Evolutionary conservation across 2,329 filamentous ascomycete genomes (phyloP).

Genomic region (Immersiporthe knoxdaviesiana): DNA sequence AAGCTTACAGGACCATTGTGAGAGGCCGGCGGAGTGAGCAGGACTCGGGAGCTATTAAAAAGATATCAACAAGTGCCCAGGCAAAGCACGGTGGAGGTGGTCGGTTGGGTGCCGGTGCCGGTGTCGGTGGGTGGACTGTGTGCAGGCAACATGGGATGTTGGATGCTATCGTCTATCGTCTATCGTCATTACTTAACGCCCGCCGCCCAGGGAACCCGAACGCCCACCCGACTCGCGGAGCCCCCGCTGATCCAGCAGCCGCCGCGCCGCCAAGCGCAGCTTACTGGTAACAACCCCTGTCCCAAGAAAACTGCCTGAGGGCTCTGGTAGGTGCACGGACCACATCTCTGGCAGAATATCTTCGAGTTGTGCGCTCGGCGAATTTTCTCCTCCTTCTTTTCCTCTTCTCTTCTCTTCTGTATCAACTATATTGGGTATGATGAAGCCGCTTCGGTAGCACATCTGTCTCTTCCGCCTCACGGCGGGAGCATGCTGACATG

Average conservation of each 20-base stretch:
- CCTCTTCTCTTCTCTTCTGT: slow-evolving; percentile 50
- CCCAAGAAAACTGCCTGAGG: background rate
- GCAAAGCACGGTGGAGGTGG: slow-evolving; percentile 12
- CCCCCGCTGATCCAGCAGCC: background rate
- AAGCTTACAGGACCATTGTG: slow-evolving; percentile 28
- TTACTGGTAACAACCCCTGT: background rate
- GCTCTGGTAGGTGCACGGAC: slow-evolving; percentile 21
- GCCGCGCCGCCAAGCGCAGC: slow-evolving; percentile 1
- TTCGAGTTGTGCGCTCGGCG: slow-evolving; percentile 11
- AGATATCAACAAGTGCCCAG: slow-evolving; percentile 3
- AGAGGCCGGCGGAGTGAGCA: slow-evolving; percentile 16
- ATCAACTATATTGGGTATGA: slow-evolving; percentile 82
- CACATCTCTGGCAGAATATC: slow-evolving; percentile 19
- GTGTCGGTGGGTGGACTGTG: slow-evolving; percentile 27
- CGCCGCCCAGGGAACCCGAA: background rate
- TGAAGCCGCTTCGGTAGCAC: slow-evolving; percentile 66
- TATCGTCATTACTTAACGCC: slow-evolving; percentile 18
- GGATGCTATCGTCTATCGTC: slow-evolving; percentile 31
- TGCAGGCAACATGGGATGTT: slow-evolving; percentile 13
- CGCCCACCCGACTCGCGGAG: background rate
- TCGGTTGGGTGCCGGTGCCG: slow-evolving; percentile 20
- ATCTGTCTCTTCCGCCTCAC: slow-evolving; percentile 56
- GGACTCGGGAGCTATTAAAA: slow-evolving; percentile 6
- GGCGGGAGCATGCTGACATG: slow-evolving; percentile 66
- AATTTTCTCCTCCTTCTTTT: slow-evolving; percentile 30